Evolutionary conservation across 805 yeast species (phyloP).

Genomic region (Kluyveromyces dobzhanskii): DNA sequence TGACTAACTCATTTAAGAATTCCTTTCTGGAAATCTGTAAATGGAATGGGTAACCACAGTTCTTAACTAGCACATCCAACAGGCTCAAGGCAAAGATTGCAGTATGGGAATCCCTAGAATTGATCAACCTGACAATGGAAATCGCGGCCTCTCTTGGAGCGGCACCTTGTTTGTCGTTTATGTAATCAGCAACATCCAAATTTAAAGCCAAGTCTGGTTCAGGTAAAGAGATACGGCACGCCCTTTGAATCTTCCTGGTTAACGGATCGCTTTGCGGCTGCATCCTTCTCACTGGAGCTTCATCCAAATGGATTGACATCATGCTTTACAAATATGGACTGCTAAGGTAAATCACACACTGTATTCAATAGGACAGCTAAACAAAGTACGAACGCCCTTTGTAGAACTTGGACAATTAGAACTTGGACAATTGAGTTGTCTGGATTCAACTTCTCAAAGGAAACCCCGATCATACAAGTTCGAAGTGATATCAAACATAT

Average conservation of each 20-base stretch:
- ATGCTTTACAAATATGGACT: too few species aligned
- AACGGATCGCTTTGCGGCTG: constrained; percentile 27
- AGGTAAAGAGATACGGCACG: constrained; percentile 70
- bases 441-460: too few species aligned
- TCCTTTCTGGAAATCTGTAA: constrained; percentile 92
- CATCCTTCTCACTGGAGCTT: constrained; percentile 27
- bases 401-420: too few species aligned
- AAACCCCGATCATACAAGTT: too few species aligned
- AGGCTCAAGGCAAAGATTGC: constrained; percentile 75
- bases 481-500: too few species aligned
- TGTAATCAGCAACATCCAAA: constrained; percentile 85
- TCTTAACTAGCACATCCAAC: constrained; percentile 85
- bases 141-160: constrained; percentile 89
- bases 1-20: constrained; percentile 86
- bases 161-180: constrained; percentile 86
- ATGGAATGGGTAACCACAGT: constrained; percentile 97
- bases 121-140: constrained; percentile 73
- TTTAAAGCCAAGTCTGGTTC: constrained; percentile 89
- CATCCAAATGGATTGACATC: constrained; percentile 22
- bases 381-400: too few species aligned
- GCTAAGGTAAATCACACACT: too few species aligned
- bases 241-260: constrained; percentile 50
- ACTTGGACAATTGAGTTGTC: too few species aligned
- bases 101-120: constrained; percentile 76
- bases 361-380: too few species aligned